Base-by-base conservation (phyloP, 192 early-diverging fungal species). In the Rhizoclosmatium sp. region DNA sequence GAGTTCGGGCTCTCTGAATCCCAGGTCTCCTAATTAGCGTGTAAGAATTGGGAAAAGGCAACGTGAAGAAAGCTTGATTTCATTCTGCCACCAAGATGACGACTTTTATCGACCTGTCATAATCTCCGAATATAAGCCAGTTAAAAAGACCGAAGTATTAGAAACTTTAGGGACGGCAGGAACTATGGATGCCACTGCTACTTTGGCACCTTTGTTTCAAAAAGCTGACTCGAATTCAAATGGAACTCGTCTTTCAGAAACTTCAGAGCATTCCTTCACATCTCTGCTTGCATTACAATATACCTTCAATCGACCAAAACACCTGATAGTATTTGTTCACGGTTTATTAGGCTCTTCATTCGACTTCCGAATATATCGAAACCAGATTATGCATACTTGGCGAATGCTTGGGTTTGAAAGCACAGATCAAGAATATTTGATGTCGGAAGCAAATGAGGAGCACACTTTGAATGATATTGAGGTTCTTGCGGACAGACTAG, bases 281-380 rank as follows among this genome's bases (percentile, higher is more conserved):
- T 56, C 54, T n/a, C 54, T 56, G 0, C 54, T 56, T n/a, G 54
- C 9, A 56, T 56, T 7, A 31, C 31, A 31, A 31, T 31, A 31
- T 31, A 31, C 31, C 31, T 31, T 31, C 31, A 31, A 31, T 31
- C 31, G 31, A 5, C 66, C 66, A 68, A 75, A 68, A 48, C 80
- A 81, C 48, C 47, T 81, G 49, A 76, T 81, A 10, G 80, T 81
- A 45, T 81, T 81, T 56, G 80, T 81, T 42, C 80, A 81, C 62
- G 80, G 80, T 3, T 61, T 81, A 2, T 10, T 81, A 10, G 80
- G 80, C 16, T 39, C 14, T 1, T 81, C 73, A 2, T 70, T 60
- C 56, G 80, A 81, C 47, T 54, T 81, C 39, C n/a, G 68, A 54
- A 70, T 48, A 7, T 81, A 71, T 46, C 5, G 75, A 3, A 81